A percentile compares a stretch with the other conserved stretches of the same genome.
These are phyloP conservation scores for Leishmania arabica DNA, from an alignment of 208 protist species.

Conservation along the genomic window DNA sequence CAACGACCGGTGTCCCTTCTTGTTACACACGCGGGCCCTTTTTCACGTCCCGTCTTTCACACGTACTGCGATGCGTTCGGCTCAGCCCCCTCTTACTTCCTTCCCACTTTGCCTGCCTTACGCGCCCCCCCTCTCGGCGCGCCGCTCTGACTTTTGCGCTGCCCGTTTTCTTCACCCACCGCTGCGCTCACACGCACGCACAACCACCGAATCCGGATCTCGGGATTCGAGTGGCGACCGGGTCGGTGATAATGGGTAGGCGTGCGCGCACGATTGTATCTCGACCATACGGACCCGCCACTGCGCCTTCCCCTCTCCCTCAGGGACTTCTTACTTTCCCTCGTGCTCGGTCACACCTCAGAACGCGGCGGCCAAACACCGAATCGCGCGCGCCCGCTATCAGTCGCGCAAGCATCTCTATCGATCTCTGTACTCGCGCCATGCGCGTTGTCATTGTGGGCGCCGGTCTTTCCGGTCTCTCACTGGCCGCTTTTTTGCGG, in stretches of 20 bases:
- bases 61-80: neutral
- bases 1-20: neutral
- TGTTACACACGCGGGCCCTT: neutral
- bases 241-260: neutral
- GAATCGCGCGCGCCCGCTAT: neutral
- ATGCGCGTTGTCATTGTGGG: conserved; percentile 83
- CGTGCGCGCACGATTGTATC: neutral
- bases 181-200: neutral
- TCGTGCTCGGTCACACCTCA: neutral
- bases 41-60: neutral
- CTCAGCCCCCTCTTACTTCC: neutral
- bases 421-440: neutral
- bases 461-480: conserved; percentile 81
- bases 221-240: neutral
- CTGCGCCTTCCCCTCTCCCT: neutral
- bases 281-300: neutral
- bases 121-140: neutral
- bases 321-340: neutral
- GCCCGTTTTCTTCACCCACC: neutral
- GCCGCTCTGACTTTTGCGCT: neutral
- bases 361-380: neutral
- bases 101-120: neutral
- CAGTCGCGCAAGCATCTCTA: neutral
- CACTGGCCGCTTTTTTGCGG: conserved; percentile 76
- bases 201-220: neutral